Evolutionary conservation across 108 stramenopile genomes (phyloP), one percentile per base, ranked within the genome.

Genomic region (Stephanodiscus triporus): DNA sequence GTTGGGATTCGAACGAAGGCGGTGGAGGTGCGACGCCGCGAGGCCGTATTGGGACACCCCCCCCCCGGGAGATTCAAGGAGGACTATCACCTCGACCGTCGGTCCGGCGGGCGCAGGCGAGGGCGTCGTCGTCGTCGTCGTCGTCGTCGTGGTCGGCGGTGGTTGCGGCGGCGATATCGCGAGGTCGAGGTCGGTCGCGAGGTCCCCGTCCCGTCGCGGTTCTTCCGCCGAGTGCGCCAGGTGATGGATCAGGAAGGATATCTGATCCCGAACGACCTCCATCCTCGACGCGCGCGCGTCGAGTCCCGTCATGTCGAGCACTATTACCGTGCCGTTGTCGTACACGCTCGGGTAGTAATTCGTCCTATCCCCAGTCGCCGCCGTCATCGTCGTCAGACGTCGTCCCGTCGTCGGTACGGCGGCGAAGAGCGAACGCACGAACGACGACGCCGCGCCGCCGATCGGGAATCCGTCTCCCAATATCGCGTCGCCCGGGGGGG

Each of bases 51-150:
- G 86, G 2, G 81, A 72, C 24, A 88, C 91, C 42, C 78, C 76
- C 17, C 93, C 93, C 17, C 93, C 93, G 20, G 88, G 88, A 10
- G 91, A 92, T 72, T 91, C 91, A 2, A 94, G 76, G 22, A 91
- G 71, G 11, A 92, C 66, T 19, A 91, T 78, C 1, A 94, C 78
- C 83, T 94, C 92, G 3, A 89, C 37, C 9, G 38, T 36, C 57
- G 61, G 26, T 57, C 16, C 27, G 63, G 26, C 38, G 17, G 24
- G 63, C 54, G 54, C n/a, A n/a, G n/a, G 17, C 30, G 32, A 43
- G 38, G 16, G 43, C 32, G 70, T n/a, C n/a, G n/a, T n/a, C n/a
- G n/a, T n/a, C n/a, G n/a, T n/a, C n/a, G n/a, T 53, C 53, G 56
- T 7, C 8, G 47, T 22, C 37, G 16, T 14, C 13, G 40, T 9